Evolutionary conservation across 768 basidiomycete genomes (phyloP).

Genomic region (Psilocybe cyanescens): DNA sequence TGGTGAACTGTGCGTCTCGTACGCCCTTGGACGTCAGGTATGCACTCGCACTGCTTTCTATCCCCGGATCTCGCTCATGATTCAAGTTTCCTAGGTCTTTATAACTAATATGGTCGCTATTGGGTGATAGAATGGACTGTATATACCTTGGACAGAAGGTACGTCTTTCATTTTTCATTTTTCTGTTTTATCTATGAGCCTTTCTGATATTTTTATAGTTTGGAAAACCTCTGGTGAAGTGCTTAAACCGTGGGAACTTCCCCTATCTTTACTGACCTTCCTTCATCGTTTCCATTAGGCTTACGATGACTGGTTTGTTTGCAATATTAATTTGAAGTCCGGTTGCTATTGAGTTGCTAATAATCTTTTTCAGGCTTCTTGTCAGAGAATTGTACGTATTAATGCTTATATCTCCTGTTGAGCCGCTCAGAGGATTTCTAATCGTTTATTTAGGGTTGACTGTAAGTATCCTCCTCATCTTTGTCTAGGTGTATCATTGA

Average conservation of each 20-base stretch:
- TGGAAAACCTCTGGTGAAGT: slow-evolving; percentile 73
- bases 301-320: slow-evolving; percentile 47
- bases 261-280: not conserved
- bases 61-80: not conserved
- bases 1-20: slow-evolving; percentile 75
- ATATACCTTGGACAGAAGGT: slow-evolving; percentile 96
- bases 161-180: slow-evolving; percentile 4
- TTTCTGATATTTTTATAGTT: slow-evolving; percentile 45
- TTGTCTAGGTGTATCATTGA: not conserved
- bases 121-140: slow-evolving; percentile 78
- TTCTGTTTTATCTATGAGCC: not conserved
- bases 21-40: not conserved
- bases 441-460: slow-evolving; percentile 55
- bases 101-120: not conserved
- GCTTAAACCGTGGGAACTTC: not conserved
- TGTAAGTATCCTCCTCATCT: slow-evolving; percentile 46
- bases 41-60: not conserved
- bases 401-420: not conserved
- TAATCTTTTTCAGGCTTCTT: slow-evolving; percentile 50
- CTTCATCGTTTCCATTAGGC: slow-evolving; percentile 22
- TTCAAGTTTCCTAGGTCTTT: no score
- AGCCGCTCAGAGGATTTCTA: no score
- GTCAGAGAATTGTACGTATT: slow-evolving; percentile 73
- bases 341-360: no score
- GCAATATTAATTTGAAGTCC: not conserved